phyloP scores from a whole-genome alignment of 139 green algal genomes.

The Tetraselmis striata region DNA sequence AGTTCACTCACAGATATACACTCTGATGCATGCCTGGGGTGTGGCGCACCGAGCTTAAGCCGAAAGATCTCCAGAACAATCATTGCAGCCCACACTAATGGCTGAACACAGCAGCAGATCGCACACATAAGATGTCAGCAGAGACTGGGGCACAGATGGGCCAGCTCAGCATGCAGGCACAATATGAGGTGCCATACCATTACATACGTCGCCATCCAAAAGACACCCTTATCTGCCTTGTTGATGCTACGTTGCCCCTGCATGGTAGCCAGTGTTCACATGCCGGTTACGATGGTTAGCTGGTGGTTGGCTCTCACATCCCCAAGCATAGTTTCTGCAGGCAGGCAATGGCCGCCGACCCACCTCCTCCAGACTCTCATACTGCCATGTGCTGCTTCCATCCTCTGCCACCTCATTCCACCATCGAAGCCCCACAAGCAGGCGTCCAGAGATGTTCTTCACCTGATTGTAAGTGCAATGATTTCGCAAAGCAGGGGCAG shows the following conservation, averaged over 20 bases:
- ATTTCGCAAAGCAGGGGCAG: too few species aligned
- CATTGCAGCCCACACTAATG: conserved; percentile 51
- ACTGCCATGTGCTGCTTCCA: conserved; percentile 81
- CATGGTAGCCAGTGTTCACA: background rate
- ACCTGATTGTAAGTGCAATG: conserved; percentile 45
- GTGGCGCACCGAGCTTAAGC: conserved; percentile 49
- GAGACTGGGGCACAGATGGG: background rate
- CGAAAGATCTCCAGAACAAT: conserved; percentile 56
- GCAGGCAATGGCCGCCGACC: background rate
- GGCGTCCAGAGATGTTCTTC: conserved; percentile 89
- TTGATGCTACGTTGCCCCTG: conserved; percentile 63
- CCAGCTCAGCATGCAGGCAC: conserved; percentile 1
- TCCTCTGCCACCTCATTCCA: conserved; percentile 94
- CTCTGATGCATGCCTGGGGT: background rate
- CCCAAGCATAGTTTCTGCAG: background rate
- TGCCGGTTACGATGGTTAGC: background rate
- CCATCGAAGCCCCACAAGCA: conserved; percentile 90
- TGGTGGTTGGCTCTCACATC: conserved; percentile 1
- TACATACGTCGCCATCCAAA: conserved; percentile 66
- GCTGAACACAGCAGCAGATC: conserved; percentile 24
- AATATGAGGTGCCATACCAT: conserved; percentile 16
- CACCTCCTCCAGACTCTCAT: conserved; percentile 74
- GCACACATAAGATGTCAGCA: background rate
- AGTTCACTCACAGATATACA: conserved; percentile 2
- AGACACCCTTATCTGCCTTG: conserved; percentile 56